Evolutionary conservation across 2,329 filamentous ascomycete species (phyloP), one percentile per base, ranked within the genome.

Genomic region (Cordyceps cicadae): DNA sequence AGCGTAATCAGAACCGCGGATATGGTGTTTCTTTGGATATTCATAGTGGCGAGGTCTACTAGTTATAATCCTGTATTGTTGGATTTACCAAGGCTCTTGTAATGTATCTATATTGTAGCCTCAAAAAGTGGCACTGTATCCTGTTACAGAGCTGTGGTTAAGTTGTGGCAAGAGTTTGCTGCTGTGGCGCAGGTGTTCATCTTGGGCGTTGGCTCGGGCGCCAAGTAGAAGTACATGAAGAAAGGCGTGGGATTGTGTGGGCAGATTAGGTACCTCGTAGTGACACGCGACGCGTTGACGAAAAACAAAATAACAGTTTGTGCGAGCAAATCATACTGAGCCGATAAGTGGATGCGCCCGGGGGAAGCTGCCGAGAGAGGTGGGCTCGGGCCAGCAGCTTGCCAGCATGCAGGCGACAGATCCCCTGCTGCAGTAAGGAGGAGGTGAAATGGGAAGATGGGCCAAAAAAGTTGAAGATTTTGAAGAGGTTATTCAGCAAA

Each of bases 301-400:
- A 34, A 51, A 41, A 43, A 51, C 55, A 45, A 52, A 26, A 52
- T 24, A 59, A 59, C 48, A 59, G 56, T 59, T 37, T 37, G 56
- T 49, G 56, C 24, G 46, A 51, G 39, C 12, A 29, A 59, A 15
- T 24, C 5, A 43, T 54, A 6, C n/a, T 48, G 24, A 43, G 14
- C n/a, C 7, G 9, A 39, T 24, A 37, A 37, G 56, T 59, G 56
- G 56, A 39, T 48, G 56, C 56, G 3, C 29, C 29, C 48, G 26
- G 58, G 58, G 58, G 58, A 46, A 60, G 58, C 58, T 60, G 43
- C 58, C 58, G 58, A 60, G 58, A 60, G 43, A n/a, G 39, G 43
- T 46, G 58, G 58, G 58, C 58, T 50, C 49, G 55, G 32, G 2
- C 21, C 45, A 43, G 24, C 43, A 46, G 26, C 41, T 14, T 37